Conservation (phyloP, 148 eudicot genomes). For the Chenopodium suecicum region DNA sequence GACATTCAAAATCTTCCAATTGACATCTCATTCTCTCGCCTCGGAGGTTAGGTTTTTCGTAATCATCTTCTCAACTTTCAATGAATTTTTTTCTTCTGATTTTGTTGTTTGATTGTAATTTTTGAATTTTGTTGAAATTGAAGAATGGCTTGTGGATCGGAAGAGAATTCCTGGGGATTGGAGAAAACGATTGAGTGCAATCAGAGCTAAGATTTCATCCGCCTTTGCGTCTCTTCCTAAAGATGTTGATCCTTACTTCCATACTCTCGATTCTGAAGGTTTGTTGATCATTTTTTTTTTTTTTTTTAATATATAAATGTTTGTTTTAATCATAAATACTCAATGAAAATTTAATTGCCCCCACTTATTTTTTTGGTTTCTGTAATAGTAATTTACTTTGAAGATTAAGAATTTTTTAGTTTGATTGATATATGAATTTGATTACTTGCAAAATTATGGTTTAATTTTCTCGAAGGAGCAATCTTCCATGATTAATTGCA, state of each 20-base stretch:
- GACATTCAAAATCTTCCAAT: constrained; percentile 84
- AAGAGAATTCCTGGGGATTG: constrained; percentile 88
- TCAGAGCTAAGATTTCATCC: constrained; percentile 63
- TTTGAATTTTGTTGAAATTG: constrained; percentile 25
- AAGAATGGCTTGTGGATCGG: constrained; percentile 98
- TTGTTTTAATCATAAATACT: neutral
- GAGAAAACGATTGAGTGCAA: constrained; percentile 62
- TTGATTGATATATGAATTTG: too few species aligned
- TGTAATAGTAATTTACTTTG: neutral
- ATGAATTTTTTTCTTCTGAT: constrained; percentile 1
- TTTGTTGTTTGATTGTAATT: neutral
- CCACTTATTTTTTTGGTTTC: neutral
- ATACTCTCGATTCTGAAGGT: constrained; percentile 78
- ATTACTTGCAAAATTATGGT: too few species aligned
- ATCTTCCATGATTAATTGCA: too few species aligned
- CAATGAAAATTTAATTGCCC: neutral
- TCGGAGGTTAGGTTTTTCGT: constrained; percentile 49
- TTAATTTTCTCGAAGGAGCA: too few species aligned
- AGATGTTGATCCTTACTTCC: constrained; percentile 78
- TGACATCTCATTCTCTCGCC: constrained; percentile 86
- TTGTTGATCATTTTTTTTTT: neutral
- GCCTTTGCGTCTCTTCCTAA: constrained; percentile 74
- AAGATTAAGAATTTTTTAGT: neutral
- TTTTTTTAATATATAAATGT: neutral
- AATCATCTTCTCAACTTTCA: neutral